Base-by-base conservation (phyloP, 164 flowering plant species). In the Vitis rotundifolia region DNA sequence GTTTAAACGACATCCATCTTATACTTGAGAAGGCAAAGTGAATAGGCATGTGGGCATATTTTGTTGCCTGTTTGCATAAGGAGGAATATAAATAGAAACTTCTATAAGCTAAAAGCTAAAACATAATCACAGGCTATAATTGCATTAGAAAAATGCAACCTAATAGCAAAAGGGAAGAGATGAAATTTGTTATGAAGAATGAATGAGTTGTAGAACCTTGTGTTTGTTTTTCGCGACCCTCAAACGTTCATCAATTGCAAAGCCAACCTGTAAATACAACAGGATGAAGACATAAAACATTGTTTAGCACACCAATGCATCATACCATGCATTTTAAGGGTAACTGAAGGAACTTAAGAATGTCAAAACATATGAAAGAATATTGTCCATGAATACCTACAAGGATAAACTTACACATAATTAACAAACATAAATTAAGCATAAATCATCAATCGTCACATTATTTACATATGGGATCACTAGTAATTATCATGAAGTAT, bases 161-260 rank as follows among this genome's bases (percentile, higher is more conserved):
- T 19, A 12, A 31, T 9, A 60, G 7, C 2, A 62, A 47, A 62
- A 9, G 16, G 8, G 7, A 57, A 56, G 49, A 10, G 1, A 9
- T 19, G 12, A 60, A 37, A 22, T 58, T 11, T 10, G 18, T 59
- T 10, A 22, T 1, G 48, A 53, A 48, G 16, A 15, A 53, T 3
- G 31, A 9, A 67, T 26, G 47, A 56, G 31, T n/a, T n/a, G 48
- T 48, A 67, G 13, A 26, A 94, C 98, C 97, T 91, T 92, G 75
- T 83, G 82, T 64, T 87, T 88, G 73, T 68, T 73, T 62, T 85
- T 84, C 82, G 84, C 87, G 64, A 61, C 72, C 68, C 92, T 82
- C 52, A 92, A 69, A 26, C 97, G 95, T 69, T 94, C 99, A 75
- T 92, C 97, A 67, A 92, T 86, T 9, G 89, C 88, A 84, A 92